A percentile compares a stretch with the other conserved stretches of the same genome.
phyloP scores from a whole-genome alignment of 2,329 filamentous ascomycete species.

The Hymenoscyphus albidus region DNA sequence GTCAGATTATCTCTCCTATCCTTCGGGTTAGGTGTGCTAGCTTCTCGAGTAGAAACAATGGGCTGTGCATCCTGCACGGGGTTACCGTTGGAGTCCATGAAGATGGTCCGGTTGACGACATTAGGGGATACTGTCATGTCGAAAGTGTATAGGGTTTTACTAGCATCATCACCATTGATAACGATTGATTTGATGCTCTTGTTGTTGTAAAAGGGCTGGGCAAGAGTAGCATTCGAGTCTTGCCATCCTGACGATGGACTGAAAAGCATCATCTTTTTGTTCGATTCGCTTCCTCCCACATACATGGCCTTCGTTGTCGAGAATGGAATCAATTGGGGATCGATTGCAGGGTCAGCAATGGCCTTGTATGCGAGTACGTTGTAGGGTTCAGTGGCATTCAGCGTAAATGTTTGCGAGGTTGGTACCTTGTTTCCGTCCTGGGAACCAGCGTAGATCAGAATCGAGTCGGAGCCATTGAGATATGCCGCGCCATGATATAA shows the following conservation, averaged over 20 bases:
- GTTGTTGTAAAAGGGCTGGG: conserved; percentile 55
- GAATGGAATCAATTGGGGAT: conserved; percentile 73
- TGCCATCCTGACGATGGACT: conserved; percentile 60
- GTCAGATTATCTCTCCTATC: too few species aligned
- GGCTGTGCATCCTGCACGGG: conserved; percentile 46
- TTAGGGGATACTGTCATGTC: conserved; percentile 74
- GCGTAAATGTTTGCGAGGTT: conserved; percentile 72
- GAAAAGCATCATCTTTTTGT: conserved; percentile 71
- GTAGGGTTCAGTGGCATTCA: conserved; percentile 64
- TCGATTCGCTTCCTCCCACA: conserved; percentile 66
- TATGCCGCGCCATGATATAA: conserved; percentile 73
- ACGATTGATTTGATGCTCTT: conserved; percentile 59
- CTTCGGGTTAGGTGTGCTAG: conserved; percentile 10
- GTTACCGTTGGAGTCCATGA: conserved; percentile 59
- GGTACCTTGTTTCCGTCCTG: conserved; percentile 54
- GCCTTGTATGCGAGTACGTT: conserved; percentile 55
- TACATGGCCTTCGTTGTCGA: conserved; percentile 66
- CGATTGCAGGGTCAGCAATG: conserved; percentile 56
- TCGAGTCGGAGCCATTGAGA: conserved; percentile 63
- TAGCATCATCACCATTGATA: conserved; percentile 69
- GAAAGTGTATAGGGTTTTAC: conserved; percentile 75
- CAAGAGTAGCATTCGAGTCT: conserved; percentile 61
- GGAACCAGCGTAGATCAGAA: conserved; percentile 78
- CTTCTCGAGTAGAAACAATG: conserved; percentile 25
- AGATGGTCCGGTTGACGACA: conserved; percentile 63